Percentiles rank a stretch among this genome's conserved stretches.
These are phyloP conservation scores for Cunninghamia lanceolata DNA, from an alignment of 75 land plant species.

Conservation along the genomic window DNA sequence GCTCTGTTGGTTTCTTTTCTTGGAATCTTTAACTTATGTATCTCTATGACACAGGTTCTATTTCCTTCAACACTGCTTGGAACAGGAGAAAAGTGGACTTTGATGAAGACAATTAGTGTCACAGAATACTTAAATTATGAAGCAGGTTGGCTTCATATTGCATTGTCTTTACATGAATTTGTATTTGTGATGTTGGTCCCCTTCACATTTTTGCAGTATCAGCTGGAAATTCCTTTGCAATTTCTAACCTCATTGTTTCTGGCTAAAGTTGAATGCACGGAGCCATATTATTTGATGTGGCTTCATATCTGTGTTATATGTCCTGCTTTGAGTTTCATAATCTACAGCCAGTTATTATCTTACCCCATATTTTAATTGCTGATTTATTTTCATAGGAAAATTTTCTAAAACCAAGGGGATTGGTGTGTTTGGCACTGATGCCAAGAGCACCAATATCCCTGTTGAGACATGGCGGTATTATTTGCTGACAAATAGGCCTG, in stretches of 20 bases:
- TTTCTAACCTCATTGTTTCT: not conserved
- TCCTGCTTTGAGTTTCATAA: not conserved
- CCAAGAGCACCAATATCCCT: slow-evolving; percentile 80
- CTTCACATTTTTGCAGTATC: not conserved
- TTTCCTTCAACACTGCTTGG: slow-evolving; percentile 96
- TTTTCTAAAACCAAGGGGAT: slow-evolving; percentile 94
- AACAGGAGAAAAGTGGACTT: slow-evolving; percentile 88
- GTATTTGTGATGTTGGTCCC: not conserved
- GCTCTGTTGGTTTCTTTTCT: not conserved
- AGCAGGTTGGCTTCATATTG: slow-evolving; percentile 52
- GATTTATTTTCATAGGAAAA: slow-evolving; percentile 58
- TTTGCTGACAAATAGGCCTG: slow-evolving; percentile 91
- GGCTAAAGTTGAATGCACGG: not conserved
- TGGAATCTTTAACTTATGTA: not conserved
- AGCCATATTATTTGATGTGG: not conserved
- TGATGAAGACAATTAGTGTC: slow-evolving; percentile 98
- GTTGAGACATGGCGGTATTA: slow-evolving; percentile 96
- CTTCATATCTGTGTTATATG: not conserved
- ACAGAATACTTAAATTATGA: slow-evolving; percentile 98
- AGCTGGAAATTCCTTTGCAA: not conserved
- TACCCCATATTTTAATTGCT: not conserved
- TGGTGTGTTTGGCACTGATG: slow-evolving; percentile 99
- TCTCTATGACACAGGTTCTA: slow-evolving; percentile 61
- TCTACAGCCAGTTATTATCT: not conserved
- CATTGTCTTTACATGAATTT: not conserved